Conservation (phyloP, 345 rosid genomes). For the Leavenworthia alabamica region DNA sequence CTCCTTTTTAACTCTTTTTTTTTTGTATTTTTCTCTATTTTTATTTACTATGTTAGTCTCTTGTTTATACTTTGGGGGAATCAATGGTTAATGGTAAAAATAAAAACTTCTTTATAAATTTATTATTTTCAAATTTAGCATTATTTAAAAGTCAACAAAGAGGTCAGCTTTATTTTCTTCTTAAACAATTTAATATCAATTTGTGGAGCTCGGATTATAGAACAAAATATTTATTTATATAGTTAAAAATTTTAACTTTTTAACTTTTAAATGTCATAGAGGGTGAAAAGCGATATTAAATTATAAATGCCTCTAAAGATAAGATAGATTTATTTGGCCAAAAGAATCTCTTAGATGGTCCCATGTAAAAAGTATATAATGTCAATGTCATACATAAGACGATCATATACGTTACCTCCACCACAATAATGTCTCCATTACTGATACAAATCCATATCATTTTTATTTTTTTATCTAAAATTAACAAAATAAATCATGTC, state of each 20-base stretch:
- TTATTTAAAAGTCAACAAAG: too few species aligned
- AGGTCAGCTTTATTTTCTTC: too few species aligned
- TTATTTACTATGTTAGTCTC: constrained; percentile 31
- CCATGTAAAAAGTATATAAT: constrained; percentile 5
- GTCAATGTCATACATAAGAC: constrained; percentile 25
- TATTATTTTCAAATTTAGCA: too few species aligned
- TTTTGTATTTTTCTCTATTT: too few species aligned
- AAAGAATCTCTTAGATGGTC: constrained; percentile 13
- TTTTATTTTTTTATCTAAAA: not conserved
- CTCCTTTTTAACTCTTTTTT: not conserved
- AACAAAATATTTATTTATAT: too few species aligned
- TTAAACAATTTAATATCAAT: too few species aligned
- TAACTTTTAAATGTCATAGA: not conserved
- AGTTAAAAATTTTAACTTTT: too few species aligned
- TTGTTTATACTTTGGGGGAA: constrained; percentile 29
- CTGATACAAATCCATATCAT: constrained; percentile 1
- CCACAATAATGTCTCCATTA: constrained; percentile 26
- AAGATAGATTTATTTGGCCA: not conserved
- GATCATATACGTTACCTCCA: constrained; percentile 27
- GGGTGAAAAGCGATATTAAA: not conserved
- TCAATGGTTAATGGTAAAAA: too few species aligned
- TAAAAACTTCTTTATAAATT: too few species aligned
- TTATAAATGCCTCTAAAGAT: not conserved
- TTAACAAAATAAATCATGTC: not conserved
- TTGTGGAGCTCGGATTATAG: too few species aligned